Conservation (phyloP, 768 basidiomycete genomes). For the Tulasnella sp. region DNA sequence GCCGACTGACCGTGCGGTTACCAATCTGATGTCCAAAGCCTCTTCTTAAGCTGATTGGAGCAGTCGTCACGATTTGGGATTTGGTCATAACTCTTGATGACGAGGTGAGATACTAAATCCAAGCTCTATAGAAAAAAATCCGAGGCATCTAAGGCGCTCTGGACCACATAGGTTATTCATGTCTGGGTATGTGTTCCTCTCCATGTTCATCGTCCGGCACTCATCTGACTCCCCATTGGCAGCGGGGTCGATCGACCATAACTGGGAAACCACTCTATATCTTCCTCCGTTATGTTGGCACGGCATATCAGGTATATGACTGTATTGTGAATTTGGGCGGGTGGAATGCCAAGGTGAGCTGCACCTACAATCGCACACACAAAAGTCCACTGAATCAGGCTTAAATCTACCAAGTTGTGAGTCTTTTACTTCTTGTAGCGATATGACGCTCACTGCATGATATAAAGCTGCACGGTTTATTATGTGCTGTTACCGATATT, state of each 20-base stretch:
- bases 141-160: not conserved
- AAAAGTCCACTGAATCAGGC: not conserved
- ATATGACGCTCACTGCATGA: not conserved
- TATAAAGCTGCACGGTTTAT: constrained; percentile 4
- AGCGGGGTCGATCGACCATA: constrained; percentile 3
- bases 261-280: constrained; percentile 12
- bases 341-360: constrained; percentile 6
- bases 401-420: not conserved
- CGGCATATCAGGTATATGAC: constrained; percentile 10
- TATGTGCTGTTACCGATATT: constrained; percentile 6
- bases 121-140: too few species aligned
- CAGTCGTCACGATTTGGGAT: too few species aligned
- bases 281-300: constrained; percentile 11
- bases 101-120: too few species aligned
- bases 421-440: not conserved
- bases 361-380: not conserved
- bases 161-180: not conserved
- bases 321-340: not conserved
- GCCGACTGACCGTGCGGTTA: too few species aligned
- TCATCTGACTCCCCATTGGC: not conserved
- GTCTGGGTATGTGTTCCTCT: not conserved
- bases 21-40: too few species aligned
- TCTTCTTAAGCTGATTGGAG: too few species aligned
- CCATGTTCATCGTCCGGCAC: not conserved
- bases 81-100: too few species aligned